These are phyloP conservation scores for Hymenoscyphus repandus DNA, from an alignment of 2,329 filamentous ascomycete genomes.

Conservation along the genomic window DNA sequence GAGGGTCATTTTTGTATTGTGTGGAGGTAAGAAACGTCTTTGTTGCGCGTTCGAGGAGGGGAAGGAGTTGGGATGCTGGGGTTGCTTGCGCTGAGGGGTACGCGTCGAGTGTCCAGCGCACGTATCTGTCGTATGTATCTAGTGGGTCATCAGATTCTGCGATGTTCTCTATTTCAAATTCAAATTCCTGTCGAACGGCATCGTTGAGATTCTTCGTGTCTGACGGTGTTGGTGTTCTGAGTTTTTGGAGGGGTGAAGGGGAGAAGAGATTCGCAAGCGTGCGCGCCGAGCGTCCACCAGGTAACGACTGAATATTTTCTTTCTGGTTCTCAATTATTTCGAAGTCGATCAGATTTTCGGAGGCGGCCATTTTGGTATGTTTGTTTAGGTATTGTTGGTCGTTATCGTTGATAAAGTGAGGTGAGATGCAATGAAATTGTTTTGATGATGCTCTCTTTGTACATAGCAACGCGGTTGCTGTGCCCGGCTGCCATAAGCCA, in stretches of 20 bases:
- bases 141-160: constrained; percentile 90
- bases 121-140: constrained; percentile 92
- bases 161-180: constrained; percentile 72
- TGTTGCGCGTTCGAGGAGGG: constrained; percentile 86
- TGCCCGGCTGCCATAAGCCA: too few relatives aligned
- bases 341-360: constrained; percentile 63
- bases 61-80: constrained; percentile 81
- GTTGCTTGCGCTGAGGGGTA: constrained; percentile 94
- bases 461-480: background rate
- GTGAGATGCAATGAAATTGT: background rate
- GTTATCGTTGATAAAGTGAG: background rate
- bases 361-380: constrained; percentile 39
- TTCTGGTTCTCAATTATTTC: constrained; percentile 94
- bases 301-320: constrained; percentile 94
- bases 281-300: constrained; percentile 81
- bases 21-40: constrained; percentile 78
- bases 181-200: constrained; percentile 74
- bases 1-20: constrained; percentile 91
- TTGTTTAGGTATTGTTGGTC: constrained; percentile 12
- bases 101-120: constrained; percentile 92
- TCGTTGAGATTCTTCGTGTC: constrained; percentile 75
- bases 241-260: constrained; percentile 49
- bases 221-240: constrained; percentile 59
- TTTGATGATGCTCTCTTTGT: background rate
- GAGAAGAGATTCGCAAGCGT: constrained; percentile 82